Base-by-base conservation (phyloP, 768 basidiomycete genomes). In the Phlebiopsis flavidoalba region DNA sequence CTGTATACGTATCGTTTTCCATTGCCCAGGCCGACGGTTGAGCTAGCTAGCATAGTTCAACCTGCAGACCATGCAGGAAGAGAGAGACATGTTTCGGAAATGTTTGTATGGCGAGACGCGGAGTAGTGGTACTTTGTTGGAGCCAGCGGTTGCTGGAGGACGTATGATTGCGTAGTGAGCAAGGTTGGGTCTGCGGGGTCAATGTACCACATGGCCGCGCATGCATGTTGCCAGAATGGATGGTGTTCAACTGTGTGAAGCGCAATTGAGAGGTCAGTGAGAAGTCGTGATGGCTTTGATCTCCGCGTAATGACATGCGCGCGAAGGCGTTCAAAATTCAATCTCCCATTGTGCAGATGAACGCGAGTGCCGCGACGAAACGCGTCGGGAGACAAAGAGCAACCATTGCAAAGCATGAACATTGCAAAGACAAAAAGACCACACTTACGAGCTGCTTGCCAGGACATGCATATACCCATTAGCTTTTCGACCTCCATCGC, bases 141-240 rank as follows among this genome's bases (percentile, higher is more conserved):
- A 69, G 24, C 68, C 68, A 2, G 69, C 66, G 11, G 70, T 69
- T 26, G 66, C 52, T 37, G 70, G 67, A 60, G 57, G 73, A 69
- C 68, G 77, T 43, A 83, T 60, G 65, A 82, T 69, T 52, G 80
- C 76, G 64, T 81, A 77, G 21, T 81, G 78, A 4, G 76, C 77
- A 21, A 85, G 77, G 46, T 72, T n/a, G n/a, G 64, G 67, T 88
- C 87, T 47, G 78, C 73, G 6, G 87, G 87, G 74, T 91, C 88
- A 63, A 90, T 74, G n/a, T n/a, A n/a, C n/a, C n/a, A n/a, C n/a
- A n/a, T n/a, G 33, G 83, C 70, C 3, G 79, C 69, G 59, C 83
- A 78, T 1, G 85, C 87, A 61, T 87, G 84, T 62, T 78, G 77
- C 88, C 88, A 91, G 68, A 88, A 89, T 17, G 79, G 71, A 74